A percentile compares a stretch with the other conserved stretches of the same genome.
Evolutionary conservation across 148 eudicot genomes (phyloP).

Genomic region (Diospyros lotus): DNA sequence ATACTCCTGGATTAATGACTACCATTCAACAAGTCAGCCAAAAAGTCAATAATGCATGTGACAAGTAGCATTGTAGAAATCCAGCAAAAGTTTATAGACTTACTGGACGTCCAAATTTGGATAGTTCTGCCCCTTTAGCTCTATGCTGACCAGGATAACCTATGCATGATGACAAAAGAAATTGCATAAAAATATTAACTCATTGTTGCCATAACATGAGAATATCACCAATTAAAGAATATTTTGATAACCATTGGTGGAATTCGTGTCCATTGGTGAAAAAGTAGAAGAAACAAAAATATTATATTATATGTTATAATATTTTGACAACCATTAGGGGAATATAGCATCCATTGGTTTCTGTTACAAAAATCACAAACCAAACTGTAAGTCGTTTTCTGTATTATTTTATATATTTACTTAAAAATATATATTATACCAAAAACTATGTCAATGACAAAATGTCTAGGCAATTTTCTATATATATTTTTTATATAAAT

Average conservation of each 20-base stretch:
- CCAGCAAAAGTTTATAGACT: constrained; percentile 26
- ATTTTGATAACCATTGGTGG: too few species aligned
- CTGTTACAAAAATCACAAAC: too few species aligned
- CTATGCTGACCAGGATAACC: constrained; percentile 81
- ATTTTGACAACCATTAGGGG: neutral
- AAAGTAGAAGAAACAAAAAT: too few species aligned
- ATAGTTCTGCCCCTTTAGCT: constrained; percentile 74
- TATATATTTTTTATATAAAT: too few species aligned
- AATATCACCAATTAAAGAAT: neutral
- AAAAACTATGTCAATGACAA: neutral
- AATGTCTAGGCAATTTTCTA: neutral
- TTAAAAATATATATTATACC: neutral
- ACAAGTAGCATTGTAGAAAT: neutral
- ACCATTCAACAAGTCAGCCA: neutral
- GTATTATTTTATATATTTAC: too few species aligned
- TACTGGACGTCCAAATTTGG: constrained; percentile 95
- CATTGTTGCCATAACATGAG: neutral
- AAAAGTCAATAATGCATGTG: neutral
- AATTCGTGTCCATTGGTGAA: too few species aligned
- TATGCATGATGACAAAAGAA: constrained; percentile 4
- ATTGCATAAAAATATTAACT: neutral
- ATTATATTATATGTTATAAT: too few species aligned
- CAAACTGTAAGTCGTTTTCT: too few species aligned
- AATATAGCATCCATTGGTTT: neutral
- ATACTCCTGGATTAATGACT: neutral